Evolutionary conservation across 768 basidiomycete genomes (phyloP).

Genomic region (Tricholoma bakamatsutake): DNA sequence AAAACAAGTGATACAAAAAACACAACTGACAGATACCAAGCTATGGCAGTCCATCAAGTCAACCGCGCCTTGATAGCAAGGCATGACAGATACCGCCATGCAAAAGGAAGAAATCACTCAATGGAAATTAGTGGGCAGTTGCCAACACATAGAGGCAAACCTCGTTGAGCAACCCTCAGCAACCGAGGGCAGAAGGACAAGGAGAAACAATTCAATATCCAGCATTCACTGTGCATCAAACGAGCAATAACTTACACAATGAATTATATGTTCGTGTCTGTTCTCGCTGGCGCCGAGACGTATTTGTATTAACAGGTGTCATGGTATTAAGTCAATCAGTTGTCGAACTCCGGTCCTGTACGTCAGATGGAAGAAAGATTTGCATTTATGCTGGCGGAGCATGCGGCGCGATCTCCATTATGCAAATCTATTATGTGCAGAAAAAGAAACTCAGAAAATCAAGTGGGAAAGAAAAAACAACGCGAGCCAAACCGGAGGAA

Average conservation of each 20-base stretch:
- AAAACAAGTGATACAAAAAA: too few relatives aligned
- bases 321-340: neutral
- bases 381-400: neutral
- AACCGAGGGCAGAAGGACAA: neutral
- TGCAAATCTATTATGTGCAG: neutral
- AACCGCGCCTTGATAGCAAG: neutral
- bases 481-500: neutral
- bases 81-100: neutral
- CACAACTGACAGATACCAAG: neutral
- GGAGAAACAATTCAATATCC: conserved; percentile 1
- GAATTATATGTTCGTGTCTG: neutral
- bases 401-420: neutral
- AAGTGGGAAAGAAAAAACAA: neutral
- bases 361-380: neutral
- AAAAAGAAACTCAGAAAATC: neutral
- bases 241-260: neutral
- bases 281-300: neutral
- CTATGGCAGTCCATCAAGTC: neutral
- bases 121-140: neutral
- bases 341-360: neutral
- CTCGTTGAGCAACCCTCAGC: neutral
- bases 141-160: neutral
- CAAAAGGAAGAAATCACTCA: neutral
- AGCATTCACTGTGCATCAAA: neutral
- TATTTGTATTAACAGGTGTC: neutral